A percentile compares a stretch with the other conserved stretches of the same genome.
phyloP scores from a whole-genome alignment of 768 basidiomycete genomes.

The Coprinopsis marcescibilis region DNA sequence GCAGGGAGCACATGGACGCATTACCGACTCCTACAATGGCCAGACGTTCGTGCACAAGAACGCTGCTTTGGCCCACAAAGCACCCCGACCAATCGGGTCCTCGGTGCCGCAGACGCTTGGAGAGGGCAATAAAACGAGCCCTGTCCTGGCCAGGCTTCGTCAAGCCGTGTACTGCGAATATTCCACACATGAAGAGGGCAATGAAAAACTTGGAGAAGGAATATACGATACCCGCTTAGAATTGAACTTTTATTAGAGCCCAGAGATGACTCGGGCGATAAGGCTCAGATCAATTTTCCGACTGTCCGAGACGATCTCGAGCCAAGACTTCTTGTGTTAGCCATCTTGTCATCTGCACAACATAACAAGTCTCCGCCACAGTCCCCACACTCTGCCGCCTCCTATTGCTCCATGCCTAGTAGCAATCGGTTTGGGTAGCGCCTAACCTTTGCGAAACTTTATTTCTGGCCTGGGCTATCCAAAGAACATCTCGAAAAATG shows the following conservation, averaged over 20 bases:
- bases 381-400: no score
- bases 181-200: conserved; percentile 74
- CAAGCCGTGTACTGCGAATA: conserved; percentile 79
- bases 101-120: conserved; percentile 86
- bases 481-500: no score
- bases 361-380: no score
- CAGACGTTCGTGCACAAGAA: conserved; percentile 92
- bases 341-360: no score
- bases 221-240: conserved; percentile 11
- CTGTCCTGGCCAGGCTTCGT: conserved; percentile 66
- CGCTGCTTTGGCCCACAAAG: conserved; percentile 72
- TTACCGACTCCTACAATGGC: conserved; percentile 97
- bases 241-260: no score
- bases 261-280: conserved; percentile 15
- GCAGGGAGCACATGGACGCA: conserved; percentile 15
- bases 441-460: no score
- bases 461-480: no score
- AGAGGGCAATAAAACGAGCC: conserved; percentile 72
- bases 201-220: conserved; percentile 9
- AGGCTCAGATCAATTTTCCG: conserved; percentile 2
- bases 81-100: conserved; percentile 99
- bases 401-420: no score
- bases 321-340: no score
- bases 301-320: no score
- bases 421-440: no score